Conservation (phyloP, 208 protist genomes). For the Crithidia fasciculata region DNA sequence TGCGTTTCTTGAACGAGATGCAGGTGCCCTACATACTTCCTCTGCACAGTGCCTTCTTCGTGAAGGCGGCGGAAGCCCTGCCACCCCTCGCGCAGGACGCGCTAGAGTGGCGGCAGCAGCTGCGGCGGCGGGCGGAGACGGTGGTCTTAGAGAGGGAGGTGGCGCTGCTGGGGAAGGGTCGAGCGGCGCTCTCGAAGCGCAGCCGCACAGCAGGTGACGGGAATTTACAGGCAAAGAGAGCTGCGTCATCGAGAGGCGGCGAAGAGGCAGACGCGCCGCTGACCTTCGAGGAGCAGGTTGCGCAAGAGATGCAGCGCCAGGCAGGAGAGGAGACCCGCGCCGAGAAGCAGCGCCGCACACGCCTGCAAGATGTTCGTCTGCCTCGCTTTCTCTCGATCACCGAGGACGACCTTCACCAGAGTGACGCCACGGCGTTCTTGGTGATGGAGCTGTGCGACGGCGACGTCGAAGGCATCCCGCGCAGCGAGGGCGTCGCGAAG, state of each 20-base stretch:
- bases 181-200: slow-evolving; percentile 3
- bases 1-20: slow-evolving; percentile 81
- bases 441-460: slow-evolving; percentile 88
- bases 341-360: slow-evolving; percentile 36
- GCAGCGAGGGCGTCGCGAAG: slow-evolving; percentile 56
- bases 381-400: slow-evolving; percentile 83
- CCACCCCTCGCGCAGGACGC: slow-evolving; percentile 62
- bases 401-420: slow-evolving; percentile 62
- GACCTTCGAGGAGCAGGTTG: slow-evolving; percentile 35
- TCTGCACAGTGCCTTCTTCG: slow-evolving; percentile 83
- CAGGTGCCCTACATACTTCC: slow-evolving; percentile 87
- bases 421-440: slow-evolving; percentile 78
- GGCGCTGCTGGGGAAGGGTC: slow-evolving; percentile 19
- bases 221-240: background rate
- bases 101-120: slow-evolving; percentile 38
- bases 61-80: slow-evolving; percentile 55
- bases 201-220: background rate
- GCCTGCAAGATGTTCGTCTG: slow-evolving; percentile 47
- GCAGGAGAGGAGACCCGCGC: slow-evolving; percentile 26
- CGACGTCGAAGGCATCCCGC: slow-evolving; percentile 75
- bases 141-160: slow-evolving; percentile 40
- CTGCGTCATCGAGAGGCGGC: background rate
- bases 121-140: slow-evolving; percentile 37
- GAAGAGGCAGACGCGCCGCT: background rate
- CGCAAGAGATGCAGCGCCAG: slow-evolving; percentile 24